Evolutionary conservation across 2,329 filamentous ascomycete genomes (phyloP), one percentile per base, ranked within the genome.

Genomic region (Cladobotryum mycophilum): DNA sequence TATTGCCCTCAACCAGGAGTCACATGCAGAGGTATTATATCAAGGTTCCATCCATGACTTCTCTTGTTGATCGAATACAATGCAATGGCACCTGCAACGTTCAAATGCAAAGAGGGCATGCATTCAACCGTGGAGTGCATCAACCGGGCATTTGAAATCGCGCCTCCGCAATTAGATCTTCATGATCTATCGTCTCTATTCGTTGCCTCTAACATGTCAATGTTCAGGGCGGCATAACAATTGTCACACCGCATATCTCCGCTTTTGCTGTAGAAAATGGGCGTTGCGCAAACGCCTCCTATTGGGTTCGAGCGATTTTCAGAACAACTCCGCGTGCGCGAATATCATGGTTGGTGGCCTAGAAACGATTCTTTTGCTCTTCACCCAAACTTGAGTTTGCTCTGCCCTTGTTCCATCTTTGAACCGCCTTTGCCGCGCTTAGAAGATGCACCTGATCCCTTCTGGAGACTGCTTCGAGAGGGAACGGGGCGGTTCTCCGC

Each of bases 301-400:
- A 30, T 30, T 30, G 25, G 25, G 25, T 30, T 30, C 25, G 25
- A 30, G 25, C 25, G 25, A 30, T 30, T 30, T 30, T 30, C 25
- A 30, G 25, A 30, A 11, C 25, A 30, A 30, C 9, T 30, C 25
- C 25, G 25, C 9, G 25, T 11, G 25, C 6, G 25, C 25, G 25
- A 30, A 11, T 30, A 30, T 11, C 8, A 38, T 38, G 17, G 36
- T n/a, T 17, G 13, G 36, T 38, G 36, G 7, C 36, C 13, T 30
- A 6, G 36, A 38, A 38, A 38, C 14, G 14, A 14, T 11, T 38
- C 17, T 18, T 38, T 38, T 38, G 17, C 13, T 38, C 36, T 30
- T 78, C 68, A 81, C 53, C 78, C 76, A 71, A 85, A 85, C 40
- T 72, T 76, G 64, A 85, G 70, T 62, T 72, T 81, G 56, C 75